Conservation (phyloP, 805 yeast genomes). For the Yamadazyma philogaea region DNA sequence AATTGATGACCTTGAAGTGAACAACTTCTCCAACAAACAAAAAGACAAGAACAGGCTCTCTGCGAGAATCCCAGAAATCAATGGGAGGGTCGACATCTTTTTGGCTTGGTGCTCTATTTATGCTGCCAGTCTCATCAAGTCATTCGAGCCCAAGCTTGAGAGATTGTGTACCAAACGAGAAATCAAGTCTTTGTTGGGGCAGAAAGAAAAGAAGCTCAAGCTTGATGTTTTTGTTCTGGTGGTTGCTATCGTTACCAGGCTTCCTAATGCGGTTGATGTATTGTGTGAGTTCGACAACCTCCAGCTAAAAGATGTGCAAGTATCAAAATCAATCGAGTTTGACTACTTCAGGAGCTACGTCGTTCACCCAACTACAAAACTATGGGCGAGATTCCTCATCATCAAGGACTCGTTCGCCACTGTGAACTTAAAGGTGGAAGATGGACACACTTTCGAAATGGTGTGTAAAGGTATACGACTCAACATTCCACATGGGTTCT, state of each 20-base stretch:
- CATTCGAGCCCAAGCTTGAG: slow-evolving; percentile 32
- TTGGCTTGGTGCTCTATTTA: slow-evolving; percentile 41
- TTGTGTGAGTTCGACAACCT: slow-evolving; percentile 44
- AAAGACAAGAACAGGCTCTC: slow-evolving; percentile 26
- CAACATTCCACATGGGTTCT: slow-evolving; percentile 68
- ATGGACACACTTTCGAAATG: slow-evolving; percentile 20
- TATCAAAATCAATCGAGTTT: slow-evolving; percentile 28
- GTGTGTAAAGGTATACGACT: slow-evolving; percentile 42
- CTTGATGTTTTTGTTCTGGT: slow-evolving; percentile 32
- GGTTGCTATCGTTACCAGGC: slow-evolving; percentile 36
- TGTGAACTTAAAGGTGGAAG: slow-evolving; percentile 14
- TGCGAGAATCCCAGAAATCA: slow-evolving; percentile 33
- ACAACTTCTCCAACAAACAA: slow-evolving; percentile 20
- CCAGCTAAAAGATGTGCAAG: slow-evolving; percentile 22
- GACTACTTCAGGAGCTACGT: slow-evolving; percentile 45
- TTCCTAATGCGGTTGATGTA: slow-evolving; percentile 47
- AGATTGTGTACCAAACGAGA: slow-evolving; percentile 26
- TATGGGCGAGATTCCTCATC: slow-evolving; percentile 39
- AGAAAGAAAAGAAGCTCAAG: slow-evolving; percentile 21
- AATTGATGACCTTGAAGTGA: slow-evolving; percentile 23
- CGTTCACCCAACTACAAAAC: slow-evolving; percentile 46
- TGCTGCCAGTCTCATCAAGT: slow-evolving; percentile 31
- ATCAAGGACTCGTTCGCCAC: slow-evolving; percentile 22
- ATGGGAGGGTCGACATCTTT: slow-evolving; percentile 38
- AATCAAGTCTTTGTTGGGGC: slow-evolving; percentile 19